Conservation (phyloP, 2,329 filamentous ascomycete species). For the Phaeosphaeriaceae sp. region DNA sequence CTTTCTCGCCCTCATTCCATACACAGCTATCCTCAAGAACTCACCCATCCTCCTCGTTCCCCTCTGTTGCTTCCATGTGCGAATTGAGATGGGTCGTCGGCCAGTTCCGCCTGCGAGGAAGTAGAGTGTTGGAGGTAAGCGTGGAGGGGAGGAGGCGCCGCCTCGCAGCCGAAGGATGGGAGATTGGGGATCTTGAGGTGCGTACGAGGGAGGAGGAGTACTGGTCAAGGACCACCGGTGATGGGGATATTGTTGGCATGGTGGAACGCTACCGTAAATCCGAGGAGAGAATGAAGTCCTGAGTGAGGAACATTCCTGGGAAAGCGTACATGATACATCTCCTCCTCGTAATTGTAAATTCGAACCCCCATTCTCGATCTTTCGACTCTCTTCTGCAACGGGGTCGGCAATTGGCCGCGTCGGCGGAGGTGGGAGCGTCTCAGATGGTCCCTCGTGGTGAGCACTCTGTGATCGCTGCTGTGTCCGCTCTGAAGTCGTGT, state of each 20-base stretch:
- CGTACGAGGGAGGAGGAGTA: background rate
- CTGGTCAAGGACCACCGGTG: background rate
- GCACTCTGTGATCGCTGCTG: no score
- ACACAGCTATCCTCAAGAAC: conserved; percentile 31
- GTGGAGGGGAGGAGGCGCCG: conserved; percentile 9
- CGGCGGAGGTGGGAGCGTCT: no score
- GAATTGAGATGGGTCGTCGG: conserved; percentile 12
- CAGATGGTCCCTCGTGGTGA: background rate
- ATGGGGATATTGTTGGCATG: no score
- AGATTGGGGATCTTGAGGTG: background rate
- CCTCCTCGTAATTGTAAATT: background rate
- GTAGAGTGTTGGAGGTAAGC: conserved; percentile 23
- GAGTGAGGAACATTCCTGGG: no score
- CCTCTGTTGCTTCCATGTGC: conserved; percentile 28
- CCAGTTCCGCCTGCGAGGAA: conserved; percentile 35
- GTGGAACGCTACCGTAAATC: no score
- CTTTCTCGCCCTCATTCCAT: conserved; percentile 22
- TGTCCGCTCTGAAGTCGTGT: no score
- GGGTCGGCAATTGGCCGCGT: background rate
- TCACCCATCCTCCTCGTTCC: conserved; percentile 33
- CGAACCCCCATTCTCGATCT: background rate
- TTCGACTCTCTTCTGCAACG: background rate
- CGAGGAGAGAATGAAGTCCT: no score
- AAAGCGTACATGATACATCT: background rate
- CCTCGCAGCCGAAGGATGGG: conserved; percentile 19